Evolutionary conservation across 2,329 filamentous ascomycete genomes (phyloP).

Genomic region (Scytalidium lignicola): DNA sequence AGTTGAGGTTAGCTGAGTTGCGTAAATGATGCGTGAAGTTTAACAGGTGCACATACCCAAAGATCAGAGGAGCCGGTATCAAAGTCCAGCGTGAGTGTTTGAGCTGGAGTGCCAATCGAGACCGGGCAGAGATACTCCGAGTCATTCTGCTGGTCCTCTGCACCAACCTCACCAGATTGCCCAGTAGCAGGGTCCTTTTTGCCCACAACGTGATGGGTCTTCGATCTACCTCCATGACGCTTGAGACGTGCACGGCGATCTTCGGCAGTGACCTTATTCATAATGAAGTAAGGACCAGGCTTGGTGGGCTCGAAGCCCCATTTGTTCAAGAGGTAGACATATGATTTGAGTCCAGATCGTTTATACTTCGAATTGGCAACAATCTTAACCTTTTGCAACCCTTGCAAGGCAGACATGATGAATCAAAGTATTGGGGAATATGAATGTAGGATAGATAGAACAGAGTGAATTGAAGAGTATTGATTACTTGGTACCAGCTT

Average conservation of each 20-base stretch:
- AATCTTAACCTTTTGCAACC: slow-evolving; percentile 39
- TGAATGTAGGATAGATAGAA: neutral
- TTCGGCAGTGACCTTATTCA: slow-evolving; percentile 32
- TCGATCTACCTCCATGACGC: slow-evolving; percentile 43
- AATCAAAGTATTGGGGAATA: neutral
- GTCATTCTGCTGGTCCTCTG: slow-evolving; percentile 64
- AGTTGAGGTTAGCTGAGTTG: slow-evolving; percentile 6
- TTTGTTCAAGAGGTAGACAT: slow-evolving; percentile 55
- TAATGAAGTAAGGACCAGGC: slow-evolving; percentile 54
- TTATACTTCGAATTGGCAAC: slow-evolving; percentile 56
- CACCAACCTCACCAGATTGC: slow-evolving; percentile 44
- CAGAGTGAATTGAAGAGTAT: neutral
- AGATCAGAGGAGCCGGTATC: slow-evolving; percentile 68
- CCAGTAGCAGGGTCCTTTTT: slow-evolving; percentile 38
- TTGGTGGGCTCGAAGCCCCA: slow-evolving; percentile 59
- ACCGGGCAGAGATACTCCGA: slow-evolving; percentile 60
- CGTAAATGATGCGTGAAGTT: neutral
- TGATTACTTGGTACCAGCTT: neutral
- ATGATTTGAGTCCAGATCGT: slow-evolving; percentile 56
- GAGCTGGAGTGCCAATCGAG: slow-evolving; percentile 58
- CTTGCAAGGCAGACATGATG: slow-evolving; percentile 18
- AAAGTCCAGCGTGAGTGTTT: slow-evolving; percentile 59
- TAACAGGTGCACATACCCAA: slow-evolving; percentile 45
- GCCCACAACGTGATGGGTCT: slow-evolving; percentile 41
- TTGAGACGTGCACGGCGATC: slow-evolving; percentile 40